Percentiles rank a stretch among this genome's conserved stretches.
Conservation (phyloP, 2,329 filamentous ascomycete species). For the Hawksworthiomyces lignivorus region DNA sequence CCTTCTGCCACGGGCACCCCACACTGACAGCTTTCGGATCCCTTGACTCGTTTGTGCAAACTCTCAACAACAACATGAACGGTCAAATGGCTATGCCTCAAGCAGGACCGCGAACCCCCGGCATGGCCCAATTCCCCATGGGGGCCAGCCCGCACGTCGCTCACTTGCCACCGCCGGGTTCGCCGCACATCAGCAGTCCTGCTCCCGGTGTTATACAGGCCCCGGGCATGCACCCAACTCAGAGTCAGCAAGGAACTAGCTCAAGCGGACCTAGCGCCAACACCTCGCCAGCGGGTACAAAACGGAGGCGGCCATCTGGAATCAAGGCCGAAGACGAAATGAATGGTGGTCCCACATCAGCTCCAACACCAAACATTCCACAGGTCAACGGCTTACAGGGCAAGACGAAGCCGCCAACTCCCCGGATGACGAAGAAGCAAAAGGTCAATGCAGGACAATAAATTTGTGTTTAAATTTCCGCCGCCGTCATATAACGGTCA, state of each 20-base stretch:
- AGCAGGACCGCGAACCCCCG: slow-evolving; percentile 43
- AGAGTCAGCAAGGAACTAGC: slow-evolving; percentile 60
- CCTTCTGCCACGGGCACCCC: slow-evolving; percentile 47
- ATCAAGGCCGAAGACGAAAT: slow-evolving; percentile 51
- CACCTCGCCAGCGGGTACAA: slow-evolving; percentile 55
- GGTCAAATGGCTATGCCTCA: slow-evolving; percentile 39
- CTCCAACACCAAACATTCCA: slow-evolving; percentile 37
- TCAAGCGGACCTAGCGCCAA: slow-evolving; percentile 61
- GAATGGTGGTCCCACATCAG: slow-evolving; percentile 28
- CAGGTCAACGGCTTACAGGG: slow-evolving; percentile 45
- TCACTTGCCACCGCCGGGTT: slow-evolving; percentile 56
- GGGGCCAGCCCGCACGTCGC: slow-evolving; percentile 51
- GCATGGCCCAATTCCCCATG: slow-evolving; percentile 50
- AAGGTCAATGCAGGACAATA: slow-evolving; percentile 34
- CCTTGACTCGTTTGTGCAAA: slow-evolving; percentile 51
- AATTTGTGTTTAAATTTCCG: no score
- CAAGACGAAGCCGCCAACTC: slow-evolving; percentile 48
- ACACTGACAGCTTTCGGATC: slow-evolving; percentile 48
- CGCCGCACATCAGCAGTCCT: slow-evolving; percentile 51
- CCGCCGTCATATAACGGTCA: no score
- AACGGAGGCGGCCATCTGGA: slow-evolving; percentile 48
- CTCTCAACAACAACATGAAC: slow-evolving; percentile 36
- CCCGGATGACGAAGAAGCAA: slow-evolving; percentile 46
- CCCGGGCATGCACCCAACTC: slow-evolving; percentile 58
- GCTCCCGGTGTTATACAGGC: slow-evolving; percentile 56